phyloP scores from a whole-genome alignment of 2,329 filamentous ascomycete species.

The Aspergillus sojae region DNA sequence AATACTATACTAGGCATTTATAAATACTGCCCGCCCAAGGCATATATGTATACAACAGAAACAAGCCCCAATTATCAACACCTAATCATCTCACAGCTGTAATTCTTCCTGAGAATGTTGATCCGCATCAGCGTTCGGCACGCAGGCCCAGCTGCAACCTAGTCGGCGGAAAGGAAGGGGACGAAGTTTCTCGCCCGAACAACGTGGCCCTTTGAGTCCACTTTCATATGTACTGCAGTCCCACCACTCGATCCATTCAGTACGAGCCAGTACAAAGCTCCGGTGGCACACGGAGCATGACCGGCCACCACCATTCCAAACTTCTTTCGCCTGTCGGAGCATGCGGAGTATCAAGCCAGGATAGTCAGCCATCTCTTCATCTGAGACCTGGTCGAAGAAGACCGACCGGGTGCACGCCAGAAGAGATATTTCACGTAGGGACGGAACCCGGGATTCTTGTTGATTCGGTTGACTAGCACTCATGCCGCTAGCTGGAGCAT shows the following conservation, averaged over 20 bases:
- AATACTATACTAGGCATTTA: background rate
- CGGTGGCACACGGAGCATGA: conserved; percentile 45
- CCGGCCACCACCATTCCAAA: conserved; percentile 41
- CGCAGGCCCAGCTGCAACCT: conserved; percentile 46
- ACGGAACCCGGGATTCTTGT: conserved; percentile 33
- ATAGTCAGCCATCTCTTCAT: conserved; percentile 37
- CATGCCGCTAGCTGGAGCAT: conserved; percentile 2
- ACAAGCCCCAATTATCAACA: background rate
- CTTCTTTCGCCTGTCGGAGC: conserved; percentile 37
- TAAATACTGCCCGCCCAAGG: background rate
- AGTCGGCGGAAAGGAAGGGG: conserved; percentile 45
- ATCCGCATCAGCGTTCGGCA: conserved; percentile 20
- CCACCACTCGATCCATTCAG: conserved; percentile 51
- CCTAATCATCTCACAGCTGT: background rate
- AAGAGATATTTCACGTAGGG: conserved; percentile 47
- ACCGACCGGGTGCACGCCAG: conserved; percentile 41
- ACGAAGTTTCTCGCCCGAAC: conserved; percentile 33
- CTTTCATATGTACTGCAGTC: conserved; percentile 44
- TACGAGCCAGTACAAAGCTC: conserved; percentile 44
- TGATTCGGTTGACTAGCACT: conserved; percentile 4
- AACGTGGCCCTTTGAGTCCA: conserved; percentile 36
- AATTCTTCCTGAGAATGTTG: too few species aligned
- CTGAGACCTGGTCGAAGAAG: conserved; percentile 39
- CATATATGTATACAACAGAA: background rate
- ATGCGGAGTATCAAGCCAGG: conserved; percentile 39